phyloP scores from a whole-genome alignment of 2,329 filamentous ascomycete species.

The Aspergillus sp. region DNA sequence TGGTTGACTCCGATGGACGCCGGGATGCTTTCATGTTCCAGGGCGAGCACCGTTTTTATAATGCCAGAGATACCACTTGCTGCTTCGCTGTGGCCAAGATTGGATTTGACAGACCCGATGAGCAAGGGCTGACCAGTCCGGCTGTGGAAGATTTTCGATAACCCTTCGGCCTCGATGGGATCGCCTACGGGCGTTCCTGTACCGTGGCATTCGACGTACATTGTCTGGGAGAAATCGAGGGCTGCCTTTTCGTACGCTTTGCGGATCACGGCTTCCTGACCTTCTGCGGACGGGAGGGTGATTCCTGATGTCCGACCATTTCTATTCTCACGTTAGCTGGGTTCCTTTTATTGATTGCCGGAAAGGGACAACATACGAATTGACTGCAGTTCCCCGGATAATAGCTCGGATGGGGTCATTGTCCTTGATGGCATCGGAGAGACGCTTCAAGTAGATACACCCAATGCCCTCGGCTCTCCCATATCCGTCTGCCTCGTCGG shows the following conservation, averaged over 20 bases:
- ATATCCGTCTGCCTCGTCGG: slow-evolving; percentile 7
- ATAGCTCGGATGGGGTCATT: slow-evolving; percentile 3
- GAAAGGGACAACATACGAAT: neutral
- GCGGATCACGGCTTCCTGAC: slow-evolving; percentile 5
- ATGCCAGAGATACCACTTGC: slow-evolving; percentile 10
- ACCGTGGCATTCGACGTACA: slow-evolving; percentile 16
- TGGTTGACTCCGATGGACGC: no score
- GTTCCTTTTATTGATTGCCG: no score
- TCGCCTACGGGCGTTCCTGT: slow-evolving; percentile 15
- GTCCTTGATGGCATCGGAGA: neutral
- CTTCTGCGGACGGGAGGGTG: neutral
- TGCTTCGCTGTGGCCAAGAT: slow-evolving; percentile 11
- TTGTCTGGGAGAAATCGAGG: neutral
- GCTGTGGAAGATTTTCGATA: no score
- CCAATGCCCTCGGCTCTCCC: slow-evolving; percentile 4
- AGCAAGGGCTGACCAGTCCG: neutral
- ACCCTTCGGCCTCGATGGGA: neutral
- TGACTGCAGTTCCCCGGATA: slow-evolving; percentile 4
- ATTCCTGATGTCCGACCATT: slow-evolving; percentile 9
- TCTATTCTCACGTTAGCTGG: neutral
- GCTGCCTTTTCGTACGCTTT: slow-evolving; percentile 8
- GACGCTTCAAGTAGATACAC: slow-evolving; percentile 1
- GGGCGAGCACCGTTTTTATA: slow-evolving; percentile 2
- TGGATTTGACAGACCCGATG: slow-evolving; percentile 10
- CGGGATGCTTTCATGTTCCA: slow-evolving; percentile 8